Evolutionary conservation across 371 early-diverging fungal genomes (phyloP).

Genomic region (Dentiscutata heterogama): DNA sequence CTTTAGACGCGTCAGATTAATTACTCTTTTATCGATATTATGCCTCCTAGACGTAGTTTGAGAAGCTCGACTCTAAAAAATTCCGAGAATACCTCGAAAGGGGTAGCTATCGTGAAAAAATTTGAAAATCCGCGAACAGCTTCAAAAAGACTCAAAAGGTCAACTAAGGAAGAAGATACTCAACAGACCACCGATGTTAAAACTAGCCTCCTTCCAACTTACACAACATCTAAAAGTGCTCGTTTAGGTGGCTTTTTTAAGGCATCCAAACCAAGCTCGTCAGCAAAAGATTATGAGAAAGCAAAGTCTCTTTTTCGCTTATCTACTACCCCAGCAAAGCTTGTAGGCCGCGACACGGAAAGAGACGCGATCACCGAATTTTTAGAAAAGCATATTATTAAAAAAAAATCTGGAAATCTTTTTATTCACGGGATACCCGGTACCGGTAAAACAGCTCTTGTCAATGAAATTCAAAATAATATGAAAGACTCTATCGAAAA

Average conservation of each 20-base stretch:
- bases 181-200: too few relatives aligned
- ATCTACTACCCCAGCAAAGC: constrained; percentile 68
- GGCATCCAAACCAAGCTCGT: not conserved
- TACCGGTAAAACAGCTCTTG: constrained; percentile 94
- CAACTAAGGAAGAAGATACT: too few relatives aligned
- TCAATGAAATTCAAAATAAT: constrained; percentile 69
- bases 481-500: constrained; percentile 51
- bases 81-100: too few relatives aligned
- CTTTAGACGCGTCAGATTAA: too few relatives aligned
- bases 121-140: too few relatives aligned
- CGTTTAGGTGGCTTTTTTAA: not conserved
- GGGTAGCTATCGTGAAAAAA: too few relatives aligned
- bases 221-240: not conserved
- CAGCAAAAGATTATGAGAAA: constrained; percentile 53
- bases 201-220: not conserved
- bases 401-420: constrained; percentile 62
- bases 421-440: constrained; percentile 96
- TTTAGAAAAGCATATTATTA: constrained; percentile 58
- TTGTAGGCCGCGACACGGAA: constrained; percentile 83
- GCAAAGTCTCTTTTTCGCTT: constrained; percentile 74
- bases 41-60: too few relatives aligned
- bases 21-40: too few relatives aligned
- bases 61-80: too few relatives aligned
- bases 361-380: constrained; percentile 68
- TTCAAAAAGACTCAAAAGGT: too few relatives aligned